Conservation (phyloP, 1,284 basidiomycete species). For the Veloboletus limbatus region DNA sequence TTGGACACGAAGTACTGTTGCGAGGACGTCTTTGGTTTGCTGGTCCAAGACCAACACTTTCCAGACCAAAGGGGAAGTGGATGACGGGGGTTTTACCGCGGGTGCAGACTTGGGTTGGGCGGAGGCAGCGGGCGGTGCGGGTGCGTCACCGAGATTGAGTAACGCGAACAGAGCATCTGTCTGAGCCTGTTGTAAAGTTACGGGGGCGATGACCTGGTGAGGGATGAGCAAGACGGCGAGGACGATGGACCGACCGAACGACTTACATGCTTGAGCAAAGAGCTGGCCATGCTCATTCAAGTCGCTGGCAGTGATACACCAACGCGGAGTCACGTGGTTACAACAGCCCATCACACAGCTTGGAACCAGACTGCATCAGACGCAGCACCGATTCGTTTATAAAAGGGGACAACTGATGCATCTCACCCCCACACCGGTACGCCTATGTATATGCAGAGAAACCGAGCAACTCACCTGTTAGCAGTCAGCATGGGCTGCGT, state of each 20-base stretch:
- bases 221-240: background rate
- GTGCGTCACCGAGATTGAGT: conserved; percentile 56
- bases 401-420: too few relatives aligned
- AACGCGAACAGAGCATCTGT: conserved; percentile 68
- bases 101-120: conserved; percentile 31
- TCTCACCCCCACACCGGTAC: background rate
- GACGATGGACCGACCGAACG: background rate
- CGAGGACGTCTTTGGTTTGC: conserved; percentile 93
- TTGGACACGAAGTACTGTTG: conserved; percentile 92
- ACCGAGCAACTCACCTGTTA: background rate
- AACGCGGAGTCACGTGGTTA: conserved; percentile 5
- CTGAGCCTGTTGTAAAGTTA: conserved; percentile 77
- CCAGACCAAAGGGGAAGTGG: conserved; percentile 85
- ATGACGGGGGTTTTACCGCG: conserved; percentile 45
- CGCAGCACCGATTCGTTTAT: too few relatives aligned
- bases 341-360: too few relatives aligned
- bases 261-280: conserved; percentile 52
- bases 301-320: too few relatives aligned
- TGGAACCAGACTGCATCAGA: too few relatives aligned
- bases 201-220: conserved; percentile 25
- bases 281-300: conserved; percentile 49
- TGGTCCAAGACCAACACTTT: conserved; percentile 96
- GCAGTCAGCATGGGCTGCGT: conserved; percentile 14
- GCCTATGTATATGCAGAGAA: background rate
- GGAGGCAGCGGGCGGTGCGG: conserved; percentile 21